A percentile compares a stretch with the other conserved stretches of the same genome.
Evolutionary conservation across 176 grass and related monocot genomes (phyloP).

Genomic region (Echinochloa phyllopogon): DNA sequence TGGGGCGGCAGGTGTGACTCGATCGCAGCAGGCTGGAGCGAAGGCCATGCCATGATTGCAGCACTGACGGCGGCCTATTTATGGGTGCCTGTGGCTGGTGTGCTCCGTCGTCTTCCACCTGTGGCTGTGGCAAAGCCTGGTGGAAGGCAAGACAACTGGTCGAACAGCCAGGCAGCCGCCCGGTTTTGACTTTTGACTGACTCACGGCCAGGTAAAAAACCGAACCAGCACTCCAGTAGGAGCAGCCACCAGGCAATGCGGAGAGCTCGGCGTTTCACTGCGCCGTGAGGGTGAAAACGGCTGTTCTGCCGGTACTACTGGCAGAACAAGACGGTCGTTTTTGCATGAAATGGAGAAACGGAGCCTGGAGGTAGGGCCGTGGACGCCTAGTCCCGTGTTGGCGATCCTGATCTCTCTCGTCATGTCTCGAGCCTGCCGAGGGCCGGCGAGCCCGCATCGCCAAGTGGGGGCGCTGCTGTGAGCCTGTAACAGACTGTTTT

Average conservation of each 20-base stretch:
- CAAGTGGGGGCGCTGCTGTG: background rate
- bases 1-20: background rate
- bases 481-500: background rate
- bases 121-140: background rate
- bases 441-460: background rate
- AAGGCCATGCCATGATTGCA: slow-evolving; percentile 20
- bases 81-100: background rate
- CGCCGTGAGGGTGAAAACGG: too few relatives aligned
- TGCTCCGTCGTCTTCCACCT: background rate
- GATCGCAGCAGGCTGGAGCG: background rate
- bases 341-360: too few relatives aligned
- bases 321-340: too few relatives aligned
- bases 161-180: too few relatives aligned
- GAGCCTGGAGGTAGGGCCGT: too few relatives aligned
- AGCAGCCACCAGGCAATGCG: background rate
- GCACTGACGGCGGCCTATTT: slow-evolving; percentile 33
- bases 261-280: background rate
- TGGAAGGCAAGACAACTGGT: too few relatives aligned
- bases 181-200: background rate
- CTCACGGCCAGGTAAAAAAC: background rate
- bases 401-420: background rate
- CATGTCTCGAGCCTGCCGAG: slow-evolving; percentile 5
- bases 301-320: too few relatives aligned
- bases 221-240: background rate
- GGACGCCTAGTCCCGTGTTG: background rate